A percentile compares a stretch with the other conserved stretches of the same genome.
Conservation (phyloP, 129 eudicot genomes). For the carrot (Daucus carota) region DH1_v3.0 NC_030384.2:41067001-41067500, state of each 20-base stretch:
- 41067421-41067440: constrained; percentile 47
- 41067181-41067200: background rate
- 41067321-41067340: constrained; percentile 1
- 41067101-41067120: background rate
- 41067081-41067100: background rate
- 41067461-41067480: too few species aligned
- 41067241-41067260: background rate
- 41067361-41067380: constrained; percentile 37
- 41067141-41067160: too few species aligned
- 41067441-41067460: constrained; percentile 37
- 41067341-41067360: constrained; percentile 47
- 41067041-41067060: background rate
- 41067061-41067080: background rate
- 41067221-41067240: background rate
- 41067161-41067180: too few species aligned
- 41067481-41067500: too few species aligned
- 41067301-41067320: constrained; percentile 12
- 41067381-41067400: constrained; percentile 64
- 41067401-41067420: constrained; percentile 64
- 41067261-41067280: constrained; percentile 47
- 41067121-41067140: background rate
- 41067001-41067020: background rate
- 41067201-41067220: background rate
- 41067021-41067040: background rate
- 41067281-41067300: constrained; percentile 32